Conservation (phyloP, 345 rosid species). For the Geranium rotundifolium region DNA sequence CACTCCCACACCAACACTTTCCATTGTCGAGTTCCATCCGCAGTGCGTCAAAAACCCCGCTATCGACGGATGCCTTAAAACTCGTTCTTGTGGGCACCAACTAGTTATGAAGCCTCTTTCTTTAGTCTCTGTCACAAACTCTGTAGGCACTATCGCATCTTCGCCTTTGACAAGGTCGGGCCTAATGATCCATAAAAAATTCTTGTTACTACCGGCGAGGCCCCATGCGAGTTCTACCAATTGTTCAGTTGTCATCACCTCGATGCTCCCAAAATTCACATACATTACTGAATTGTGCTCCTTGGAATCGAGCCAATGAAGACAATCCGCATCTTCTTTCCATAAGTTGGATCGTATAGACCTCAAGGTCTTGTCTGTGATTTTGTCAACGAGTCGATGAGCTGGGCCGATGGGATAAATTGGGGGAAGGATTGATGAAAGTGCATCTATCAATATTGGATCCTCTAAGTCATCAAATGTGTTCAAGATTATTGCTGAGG, state of each 20-base stretch:
- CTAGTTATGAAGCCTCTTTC: conserved; percentile 15
- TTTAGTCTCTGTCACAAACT: conserved; percentile 14
- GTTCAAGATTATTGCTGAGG: not conserved
- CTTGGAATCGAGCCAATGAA: conserved; percentile 7
- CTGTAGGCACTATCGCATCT: not conserved
- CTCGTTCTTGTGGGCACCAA: conserved; percentile 43
- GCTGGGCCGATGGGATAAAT: not conserved
- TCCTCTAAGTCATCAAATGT: not conserved
- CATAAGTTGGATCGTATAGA: not conserved
- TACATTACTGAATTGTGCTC: conserved; percentile 6
- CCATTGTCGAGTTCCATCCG: conserved; percentile 79
- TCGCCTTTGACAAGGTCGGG: conserved; percentile 9
- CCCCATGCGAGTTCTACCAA: conserved; percentile 12
- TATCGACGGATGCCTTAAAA: conserved; percentile 31
- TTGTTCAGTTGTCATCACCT: not conserved
- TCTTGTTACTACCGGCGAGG: conserved; percentile 20
- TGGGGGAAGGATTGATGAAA: not conserved
- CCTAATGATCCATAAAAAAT: conserved; percentile 41
- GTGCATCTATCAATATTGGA: not conserved
- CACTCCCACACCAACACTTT: conserved; percentile 43
- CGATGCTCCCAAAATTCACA: conserved; percentile 9
- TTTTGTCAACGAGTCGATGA: not conserved
- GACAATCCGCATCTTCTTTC: conserved; percentile 2
- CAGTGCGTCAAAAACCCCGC: conserved; percentile 60
- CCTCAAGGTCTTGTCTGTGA: not conserved